phyloP scores from a whole-genome alignment of 257 asterid species.

The Petunia axillaris region DNA sequence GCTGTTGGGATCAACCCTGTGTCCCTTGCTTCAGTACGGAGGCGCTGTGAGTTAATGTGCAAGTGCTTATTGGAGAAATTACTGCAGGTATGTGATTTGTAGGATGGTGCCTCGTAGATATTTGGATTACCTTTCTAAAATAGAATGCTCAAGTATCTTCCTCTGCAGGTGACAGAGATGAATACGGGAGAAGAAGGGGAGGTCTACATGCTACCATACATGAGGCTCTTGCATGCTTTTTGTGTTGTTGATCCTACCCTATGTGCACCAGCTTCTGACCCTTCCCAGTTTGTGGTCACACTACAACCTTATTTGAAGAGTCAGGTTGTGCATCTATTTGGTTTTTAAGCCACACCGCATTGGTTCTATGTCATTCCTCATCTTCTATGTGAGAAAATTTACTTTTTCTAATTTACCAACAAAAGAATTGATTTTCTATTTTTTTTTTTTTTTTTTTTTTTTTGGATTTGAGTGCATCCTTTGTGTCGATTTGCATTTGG shows the following conservation, averaged over 20 bases:
- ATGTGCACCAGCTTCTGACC: slow-evolving; percentile 95
- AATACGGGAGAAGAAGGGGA: slow-evolving; percentile 79
- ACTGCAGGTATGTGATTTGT: slow-evolving; percentile 67
- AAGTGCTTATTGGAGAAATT: slow-evolving; percentile 91
- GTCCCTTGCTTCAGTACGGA: slow-evolving; percentile 90
- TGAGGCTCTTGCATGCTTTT: slow-evolving; percentile 88
- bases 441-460: not conserved
- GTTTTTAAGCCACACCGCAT: not conserved
- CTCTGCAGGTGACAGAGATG: slow-evolving; percentile 77
- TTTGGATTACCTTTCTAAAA: slow-evolving; percentile 6
- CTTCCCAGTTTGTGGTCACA: slow-evolving; percentile 92
- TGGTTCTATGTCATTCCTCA: slow-evolving; percentile 6
- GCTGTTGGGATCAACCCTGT: slow-evolving; percentile 93
- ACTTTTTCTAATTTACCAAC: not conserved
- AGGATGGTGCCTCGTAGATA: slow-evolving; percentile 29
- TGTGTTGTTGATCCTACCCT: slow-evolving; percentile 88
- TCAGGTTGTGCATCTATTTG: slow-evolving; percentile 56
- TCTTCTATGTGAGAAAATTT: slow-evolving; percentile 21
- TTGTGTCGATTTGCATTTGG: not conserved
- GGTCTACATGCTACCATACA: slow-evolving; percentile 82
- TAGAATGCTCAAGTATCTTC: slow-evolving; percentile 6
- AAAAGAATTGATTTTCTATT: slow-evolving; percentile 1
- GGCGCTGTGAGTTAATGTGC: slow-evolving; percentile 98
- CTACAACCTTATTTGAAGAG: slow-evolving; percentile 93
- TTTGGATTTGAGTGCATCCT: not conserved